A percentile compares a stretch with the other conserved stretches of the same genome.
These are phyloP conservation scores for Zychaea mexicana DNA, from an alignment of 371 early-diverging fungal genomes.

Conservation along the genomic window DNA sequence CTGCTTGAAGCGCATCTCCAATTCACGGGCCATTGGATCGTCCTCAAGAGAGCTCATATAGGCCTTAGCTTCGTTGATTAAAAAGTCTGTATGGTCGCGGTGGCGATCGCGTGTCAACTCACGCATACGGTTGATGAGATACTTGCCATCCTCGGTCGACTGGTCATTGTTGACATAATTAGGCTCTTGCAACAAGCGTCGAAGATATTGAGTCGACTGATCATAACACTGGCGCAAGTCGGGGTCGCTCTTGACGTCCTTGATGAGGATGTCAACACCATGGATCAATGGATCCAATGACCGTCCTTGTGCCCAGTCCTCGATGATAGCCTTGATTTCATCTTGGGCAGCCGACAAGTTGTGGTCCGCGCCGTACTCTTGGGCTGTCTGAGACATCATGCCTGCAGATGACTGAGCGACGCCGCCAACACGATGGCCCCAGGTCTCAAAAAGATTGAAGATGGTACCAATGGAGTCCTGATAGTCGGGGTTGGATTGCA, in stretches of 20 bases:
- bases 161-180: constrained; percentile 22
- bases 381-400: constrained; percentile 3
- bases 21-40: constrained; percentile 28
- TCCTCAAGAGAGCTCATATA: constrained; percentile 22
- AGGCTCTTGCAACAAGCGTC: constrained; percentile 30
- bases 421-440: constrained; percentile 32
- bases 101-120: constrained; percentile 27
- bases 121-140: constrained; percentile 27
- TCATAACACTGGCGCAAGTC: constrained; percentile 36
- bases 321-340: constrained; percentile 54
- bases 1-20: constrained; percentile 22
- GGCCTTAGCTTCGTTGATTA: constrained; percentile 16
- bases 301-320: constrained; percentile 58
- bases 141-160: constrained; percentile 34
- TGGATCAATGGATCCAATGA: constrained; percentile 45
- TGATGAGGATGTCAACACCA: constrained; percentile 31
- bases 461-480: constrained; percentile 52
- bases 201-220: constrained; percentile 17
- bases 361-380: constrained; percentile 22
- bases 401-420: constrained; percentile 1
- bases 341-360: constrained; percentile 34
- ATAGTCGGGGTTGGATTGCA: constrained; percentile 55
- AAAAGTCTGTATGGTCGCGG: constrained; percentile 18
- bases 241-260: constrained; percentile 31
- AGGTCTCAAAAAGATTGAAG: constrained; percentile 33